Conservation (phyloP, 306 rosid genomes). For the Vicia sativa region DNA sequence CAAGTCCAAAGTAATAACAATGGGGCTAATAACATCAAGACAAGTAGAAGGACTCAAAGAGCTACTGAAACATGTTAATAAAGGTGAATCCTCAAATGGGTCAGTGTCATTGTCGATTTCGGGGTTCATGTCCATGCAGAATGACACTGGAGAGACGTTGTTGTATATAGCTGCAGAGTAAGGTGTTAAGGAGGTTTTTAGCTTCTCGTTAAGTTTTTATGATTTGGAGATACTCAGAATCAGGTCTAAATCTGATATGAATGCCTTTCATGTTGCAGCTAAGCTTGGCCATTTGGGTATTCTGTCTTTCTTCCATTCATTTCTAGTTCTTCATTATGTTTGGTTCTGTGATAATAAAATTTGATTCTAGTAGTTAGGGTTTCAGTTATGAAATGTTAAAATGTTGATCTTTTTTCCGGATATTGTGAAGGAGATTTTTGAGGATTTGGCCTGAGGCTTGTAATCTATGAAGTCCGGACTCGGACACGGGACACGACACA, state of each 20-base stretch:
- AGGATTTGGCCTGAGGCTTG: too few relatives aligned
- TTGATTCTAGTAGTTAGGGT: too few relatives aligned
- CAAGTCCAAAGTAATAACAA: not conserved
- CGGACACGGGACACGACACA: too few relatives aligned
- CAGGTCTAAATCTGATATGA: conserved; percentile 52
- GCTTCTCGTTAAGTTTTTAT: conserved; percentile 59
- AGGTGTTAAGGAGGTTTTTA: conserved; percentile 56
- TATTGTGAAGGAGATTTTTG: too few relatives aligned
- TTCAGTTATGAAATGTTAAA: too few relatives aligned
- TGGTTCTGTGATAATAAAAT: too few relatives aligned
- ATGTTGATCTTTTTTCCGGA: too few relatives aligned
- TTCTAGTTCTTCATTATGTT: too few relatives aligned
- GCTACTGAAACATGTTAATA: conserved; percentile 50
- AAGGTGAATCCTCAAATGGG: conserved; percentile 52
- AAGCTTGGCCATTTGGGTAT: too few relatives aligned
- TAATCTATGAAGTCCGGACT: too few relatives aligned
- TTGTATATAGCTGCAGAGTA: conserved; percentile 71
- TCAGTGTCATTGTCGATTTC: conserved; percentile 45
- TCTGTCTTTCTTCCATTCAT: too few relatives aligned
- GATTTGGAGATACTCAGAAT: conserved; percentile 62
- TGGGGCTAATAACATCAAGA: not conserved
- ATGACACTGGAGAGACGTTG: conserved; percentile 74
- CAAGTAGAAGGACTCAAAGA: conserved; percentile 45
- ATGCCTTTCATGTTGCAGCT: too few relatives aligned
- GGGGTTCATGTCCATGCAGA: conserved; percentile 72